Conservation (phyloP, 495 filamentous ascomycete species). For the Cercophora sp. region DNA sequence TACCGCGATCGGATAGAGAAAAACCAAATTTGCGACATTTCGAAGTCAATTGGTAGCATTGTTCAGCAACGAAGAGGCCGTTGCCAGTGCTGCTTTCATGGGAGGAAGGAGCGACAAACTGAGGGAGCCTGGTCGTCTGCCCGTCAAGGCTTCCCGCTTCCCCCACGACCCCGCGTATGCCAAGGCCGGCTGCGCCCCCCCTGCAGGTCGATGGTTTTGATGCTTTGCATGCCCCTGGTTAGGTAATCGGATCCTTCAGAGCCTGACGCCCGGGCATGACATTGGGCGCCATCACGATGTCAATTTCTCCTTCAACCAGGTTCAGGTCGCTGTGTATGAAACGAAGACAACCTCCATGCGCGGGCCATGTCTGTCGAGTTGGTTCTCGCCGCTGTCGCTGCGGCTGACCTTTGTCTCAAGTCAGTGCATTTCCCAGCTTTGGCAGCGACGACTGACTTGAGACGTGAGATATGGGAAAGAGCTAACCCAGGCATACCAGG, state of each 20-base stretch:
- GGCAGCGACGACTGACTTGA: not conserved
- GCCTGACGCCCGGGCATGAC: not conserved
- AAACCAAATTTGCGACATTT: not conserved
- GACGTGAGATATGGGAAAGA: not conserved
- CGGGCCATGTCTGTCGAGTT: not conserved
- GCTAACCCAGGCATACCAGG: not conserved
- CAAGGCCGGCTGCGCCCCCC: not conserved
- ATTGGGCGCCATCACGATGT: too few relatives aligned
- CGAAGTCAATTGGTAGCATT: not conserved
- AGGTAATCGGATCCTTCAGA: not conserved
- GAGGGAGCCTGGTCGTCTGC: not conserved
- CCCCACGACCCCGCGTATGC: slow-evolving; percentile 5
- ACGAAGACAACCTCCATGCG: not conserved
- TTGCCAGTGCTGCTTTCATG: not conserved
- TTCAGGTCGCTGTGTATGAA: not conserved
- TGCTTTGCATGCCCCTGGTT: not conserved
- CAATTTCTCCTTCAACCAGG: not conserved
- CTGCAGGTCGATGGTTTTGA: not conserved
- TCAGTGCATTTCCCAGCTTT: not conserved
- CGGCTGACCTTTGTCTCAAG: not conserved
- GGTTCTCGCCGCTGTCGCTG: not conserved
- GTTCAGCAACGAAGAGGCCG: not conserved
- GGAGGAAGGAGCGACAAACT: not conserved
- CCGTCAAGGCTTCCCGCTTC: not conserved
- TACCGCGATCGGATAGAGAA: not conserved